Percentiles rank a stretch among this genome's conserved stretches.
These are phyloP conservation scores for Neonectria punicea DNA, from an alignment of 2,329 filamentous ascomycete genomes.

Conservation along the genomic window DNA sequence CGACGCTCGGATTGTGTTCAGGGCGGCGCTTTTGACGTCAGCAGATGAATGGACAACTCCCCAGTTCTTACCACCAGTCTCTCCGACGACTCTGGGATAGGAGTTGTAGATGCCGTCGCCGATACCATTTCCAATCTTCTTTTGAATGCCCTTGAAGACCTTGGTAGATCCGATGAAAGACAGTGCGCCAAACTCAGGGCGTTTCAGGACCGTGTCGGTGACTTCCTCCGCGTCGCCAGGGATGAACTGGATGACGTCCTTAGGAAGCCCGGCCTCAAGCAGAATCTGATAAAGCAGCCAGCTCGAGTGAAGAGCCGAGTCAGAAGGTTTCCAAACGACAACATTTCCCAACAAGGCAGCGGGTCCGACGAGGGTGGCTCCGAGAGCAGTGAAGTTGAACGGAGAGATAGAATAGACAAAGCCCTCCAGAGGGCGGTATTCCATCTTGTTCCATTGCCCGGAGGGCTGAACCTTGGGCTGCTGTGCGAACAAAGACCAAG, in stretches of 20 bases:
- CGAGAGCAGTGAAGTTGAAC: slow-evolving; percentile 57
- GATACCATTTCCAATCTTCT: slow-evolving; percentile 45
- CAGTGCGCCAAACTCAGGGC: slow-evolving; percentile 51
- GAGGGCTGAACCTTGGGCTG: slow-evolving; percentile 22
- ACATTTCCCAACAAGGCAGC: slow-evolving; percentile 54
- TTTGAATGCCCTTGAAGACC: slow-evolving; percentile 50
- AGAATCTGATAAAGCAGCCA: slow-evolving; percentile 52
- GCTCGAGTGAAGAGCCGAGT: slow-evolving; percentile 47
- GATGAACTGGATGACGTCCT: slow-evolving; percentile 52
- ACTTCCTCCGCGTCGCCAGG: slow-evolving; percentile 51
- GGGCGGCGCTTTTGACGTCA: slow-evolving; percentile 30
- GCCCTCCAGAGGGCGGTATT: slow-evolving; percentile 53
- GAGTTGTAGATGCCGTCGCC: slow-evolving; percentile 45
- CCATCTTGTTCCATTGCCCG: slow-evolving; percentile 39
- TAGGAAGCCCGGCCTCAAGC: slow-evolving; percentile 52
- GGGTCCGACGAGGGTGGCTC: slow-evolving; percentile 48
- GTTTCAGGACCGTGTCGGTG: slow-evolving; percentile 46
- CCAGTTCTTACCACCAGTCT: slow-evolving; percentile 66
- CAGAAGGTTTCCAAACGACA: slow-evolving; percentile 55
- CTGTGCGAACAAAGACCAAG: slow-evolving; percentile 30
- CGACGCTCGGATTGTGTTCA: slow-evolving; percentile 28
- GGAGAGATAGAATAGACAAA: slow-evolving; percentile 55
- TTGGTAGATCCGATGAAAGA: slow-evolving; percentile 52
- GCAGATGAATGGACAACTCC: slow-evolving; percentile 54
- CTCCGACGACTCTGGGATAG: slow-evolving; percentile 59